Conservation (phyloP, 768 basidiomycete species). For the Lactifluus hygrophoroides region DNA sequence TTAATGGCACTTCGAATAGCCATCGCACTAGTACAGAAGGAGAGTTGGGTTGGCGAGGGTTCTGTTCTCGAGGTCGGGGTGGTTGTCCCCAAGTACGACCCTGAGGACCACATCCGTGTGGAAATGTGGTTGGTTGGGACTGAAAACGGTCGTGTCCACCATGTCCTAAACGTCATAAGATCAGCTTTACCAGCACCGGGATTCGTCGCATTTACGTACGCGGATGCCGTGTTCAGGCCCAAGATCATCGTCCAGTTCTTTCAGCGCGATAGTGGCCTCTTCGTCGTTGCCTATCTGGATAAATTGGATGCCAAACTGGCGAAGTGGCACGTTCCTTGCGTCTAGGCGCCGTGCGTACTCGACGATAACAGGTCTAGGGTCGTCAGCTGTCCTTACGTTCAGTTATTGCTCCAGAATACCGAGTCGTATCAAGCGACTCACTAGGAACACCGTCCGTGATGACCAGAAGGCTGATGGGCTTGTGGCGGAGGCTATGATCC, state of each 20-base stretch:
- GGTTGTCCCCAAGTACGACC: slow-evolving; percentile 10
- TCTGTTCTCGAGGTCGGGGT: neutral
- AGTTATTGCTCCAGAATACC: neutral
- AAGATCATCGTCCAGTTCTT: slow-evolving; percentile 16
- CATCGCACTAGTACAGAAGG: neutral
- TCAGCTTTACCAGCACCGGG: neutral
- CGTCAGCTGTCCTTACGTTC: slow-evolving; percentile 18
- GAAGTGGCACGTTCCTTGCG: slow-evolving; percentile 25
- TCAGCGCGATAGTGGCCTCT: slow-evolving; percentile 27
- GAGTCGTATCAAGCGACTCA: slow-evolving; percentile 19
- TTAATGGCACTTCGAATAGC: neutral
- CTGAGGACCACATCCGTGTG: slow-evolving; percentile 11
- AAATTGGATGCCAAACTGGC: slow-evolving; percentile 32
- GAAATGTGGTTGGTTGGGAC: slow-evolving; percentile 11
- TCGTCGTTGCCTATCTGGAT: slow-evolving; percentile 33
- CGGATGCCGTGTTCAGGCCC: slow-evolving; percentile 11
- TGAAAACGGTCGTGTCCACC: slow-evolving; percentile 14
- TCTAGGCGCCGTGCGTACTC: slow-evolving; percentile 26
- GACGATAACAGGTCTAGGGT: slow-evolving; percentile 20
- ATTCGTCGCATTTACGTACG: neutral
- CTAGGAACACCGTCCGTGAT: slow-evolving; percentile 36
- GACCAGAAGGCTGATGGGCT: slow-evolving; percentile 31
- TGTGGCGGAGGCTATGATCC: slow-evolving; percentile 24
- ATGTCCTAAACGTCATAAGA: slow-evolving; percentile 9
- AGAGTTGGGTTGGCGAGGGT: neutral